These are phyloP conservation scores for Moesziomyces antarcticus DNA, from an alignment of 1,284 basidiomycete species.

Conservation along the genomic window DNA sequence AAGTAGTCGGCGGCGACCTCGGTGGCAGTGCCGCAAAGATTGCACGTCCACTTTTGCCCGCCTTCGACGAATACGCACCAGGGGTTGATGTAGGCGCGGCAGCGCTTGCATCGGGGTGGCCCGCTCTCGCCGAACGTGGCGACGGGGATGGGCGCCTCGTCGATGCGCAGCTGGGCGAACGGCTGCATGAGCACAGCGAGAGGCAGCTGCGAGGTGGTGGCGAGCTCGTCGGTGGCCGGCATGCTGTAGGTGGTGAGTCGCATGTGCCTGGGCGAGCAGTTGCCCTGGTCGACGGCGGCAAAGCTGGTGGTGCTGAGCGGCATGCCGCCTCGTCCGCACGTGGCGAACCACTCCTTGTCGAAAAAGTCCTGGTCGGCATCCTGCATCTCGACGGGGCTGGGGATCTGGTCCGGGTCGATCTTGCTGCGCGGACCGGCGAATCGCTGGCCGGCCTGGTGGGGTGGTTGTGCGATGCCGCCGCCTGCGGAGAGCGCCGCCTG, in stretches of 20 bases:
- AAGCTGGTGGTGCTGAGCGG: conserved; percentile 90
- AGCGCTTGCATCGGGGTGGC: conserved; percentile 85
- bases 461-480: conserved; percentile 65
- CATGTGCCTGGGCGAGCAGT: conserved; percentile 77
- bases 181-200: conserved; percentile 88
- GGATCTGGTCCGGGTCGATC: conserved; percentile 90
- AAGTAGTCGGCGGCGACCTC: conserved; percentile 80
- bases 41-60: conserved; percentile 90
- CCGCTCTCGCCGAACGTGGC: conserved; percentile 76
- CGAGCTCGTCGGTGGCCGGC: conserved; percentile 82
- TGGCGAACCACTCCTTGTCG: conserved; percentile 80
- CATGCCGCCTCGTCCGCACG: conserved; percentile 75
- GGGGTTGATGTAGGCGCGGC: conserved; percentile 92
- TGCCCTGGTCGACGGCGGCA: conserved; percentile 88
- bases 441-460: conserved; percentile 69
- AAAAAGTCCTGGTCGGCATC: conserved; percentile 86
- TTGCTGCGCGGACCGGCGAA: conserved; percentile 76
- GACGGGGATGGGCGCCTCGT: conserved; percentile 75
- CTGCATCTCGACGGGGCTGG: conserved; percentile 85
- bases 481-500: conserved; percentile 34
- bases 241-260: conserved; percentile 78
- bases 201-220: conserved; percentile 81
- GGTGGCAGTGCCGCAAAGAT: conserved; percentile 85
- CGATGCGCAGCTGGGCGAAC: conserved; percentile 82
- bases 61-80: conserved; percentile 90